A percentile compares a stretch with the other conserved stretches of the same genome.
Evolutionary conservation across 495 filamentous ascomycete species (phyloP).

Genomic region (Bombardia bombarda): DNA sequence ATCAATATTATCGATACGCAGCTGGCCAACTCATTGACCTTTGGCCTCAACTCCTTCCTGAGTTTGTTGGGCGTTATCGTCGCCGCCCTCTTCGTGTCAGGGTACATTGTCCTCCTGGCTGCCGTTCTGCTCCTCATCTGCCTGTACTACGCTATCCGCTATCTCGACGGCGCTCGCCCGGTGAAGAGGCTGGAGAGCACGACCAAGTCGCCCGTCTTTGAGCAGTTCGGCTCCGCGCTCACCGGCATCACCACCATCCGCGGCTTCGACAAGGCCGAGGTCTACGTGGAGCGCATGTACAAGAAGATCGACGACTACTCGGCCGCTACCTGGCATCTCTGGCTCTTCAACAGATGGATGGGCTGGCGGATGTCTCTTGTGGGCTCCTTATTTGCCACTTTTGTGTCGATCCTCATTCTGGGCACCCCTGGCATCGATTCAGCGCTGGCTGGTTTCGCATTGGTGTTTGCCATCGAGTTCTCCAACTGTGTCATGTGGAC

Average conservation of each 20-base stretch:
- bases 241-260: constrained; percentile 69
- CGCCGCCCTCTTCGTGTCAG: constrained; percentile 56
- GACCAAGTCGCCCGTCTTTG: constrained; percentile 68
- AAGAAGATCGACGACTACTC: constrained; percentile 56
- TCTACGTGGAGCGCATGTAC: constrained; percentile 61
- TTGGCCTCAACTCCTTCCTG: constrained; percentile 42
- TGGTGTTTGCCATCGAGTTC: constrained; percentile 52
- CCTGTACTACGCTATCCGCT: constrained; percentile 48
- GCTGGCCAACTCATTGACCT: constrained; percentile 51
- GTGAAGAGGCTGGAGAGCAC: constrained; percentile 68
- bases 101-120: constrained; percentile 52
- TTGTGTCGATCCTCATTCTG: constrained; percentile 59
- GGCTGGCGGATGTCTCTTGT: constrained; percentile 61
- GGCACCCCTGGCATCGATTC: constrained; percentile 57
- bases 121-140: constrained; percentile 46
- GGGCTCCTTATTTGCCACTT: constrained; percentile 59
- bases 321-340: constrained; percentile 56
- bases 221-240: constrained; percentile 63
- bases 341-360: constrained; percentile 70
- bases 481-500: constrained; percentile 48
- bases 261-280: constrained; percentile 56
- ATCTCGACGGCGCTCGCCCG: constrained; percentile 64
- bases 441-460: constrained; percentile 71
- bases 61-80: constrained; percentile 50
- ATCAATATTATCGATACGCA: constrained; percentile 63